Evolutionary conservation across 78 protist species (phyloP).

Genomic region (Emiliania huxleyi): DNA sequence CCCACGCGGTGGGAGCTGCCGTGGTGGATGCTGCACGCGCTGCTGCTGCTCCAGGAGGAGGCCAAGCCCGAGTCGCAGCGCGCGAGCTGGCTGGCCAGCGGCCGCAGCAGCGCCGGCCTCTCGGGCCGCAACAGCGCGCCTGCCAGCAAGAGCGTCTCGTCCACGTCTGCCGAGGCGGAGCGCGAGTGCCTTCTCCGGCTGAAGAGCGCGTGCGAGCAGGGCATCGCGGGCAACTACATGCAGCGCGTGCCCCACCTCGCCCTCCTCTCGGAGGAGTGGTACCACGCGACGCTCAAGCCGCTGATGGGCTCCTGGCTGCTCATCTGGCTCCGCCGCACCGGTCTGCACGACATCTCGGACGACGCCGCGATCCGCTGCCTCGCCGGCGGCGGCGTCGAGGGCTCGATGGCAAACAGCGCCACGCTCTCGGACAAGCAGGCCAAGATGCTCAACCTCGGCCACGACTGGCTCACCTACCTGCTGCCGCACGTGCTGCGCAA

Average conservation of each 20-base stretch:
- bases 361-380: neutral
- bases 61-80: neutral
- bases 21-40: conserved; percentile 24
- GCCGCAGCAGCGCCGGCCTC: neutral
- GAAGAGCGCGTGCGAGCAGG: neutral
- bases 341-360: neutral
- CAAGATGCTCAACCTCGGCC: neutral
- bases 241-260: neutral
- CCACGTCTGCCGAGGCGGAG: neutral
- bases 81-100: neutral
- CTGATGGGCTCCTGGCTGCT: conserved; percentile 54
- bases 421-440: neutral
- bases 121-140: neutral
- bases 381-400: too few species aligned
- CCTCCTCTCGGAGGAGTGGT: neutral
- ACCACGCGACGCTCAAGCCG: conserved; percentile 22
- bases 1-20: conserved; percentile 74
- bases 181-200: neutral
- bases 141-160: neutral
- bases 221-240: neutral
- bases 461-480: conserved; percentile 29
- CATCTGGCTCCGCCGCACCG: conserved; percentile 51
- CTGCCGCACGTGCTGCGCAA: neutral
- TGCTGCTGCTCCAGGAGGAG: neutral
- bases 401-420: neutral